Evolutionary conservation across 176 grass and related monocot species (phyloP), one percentile per base, ranked within the genome.

Genomic region (Oropetium thomaeum): DNA sequence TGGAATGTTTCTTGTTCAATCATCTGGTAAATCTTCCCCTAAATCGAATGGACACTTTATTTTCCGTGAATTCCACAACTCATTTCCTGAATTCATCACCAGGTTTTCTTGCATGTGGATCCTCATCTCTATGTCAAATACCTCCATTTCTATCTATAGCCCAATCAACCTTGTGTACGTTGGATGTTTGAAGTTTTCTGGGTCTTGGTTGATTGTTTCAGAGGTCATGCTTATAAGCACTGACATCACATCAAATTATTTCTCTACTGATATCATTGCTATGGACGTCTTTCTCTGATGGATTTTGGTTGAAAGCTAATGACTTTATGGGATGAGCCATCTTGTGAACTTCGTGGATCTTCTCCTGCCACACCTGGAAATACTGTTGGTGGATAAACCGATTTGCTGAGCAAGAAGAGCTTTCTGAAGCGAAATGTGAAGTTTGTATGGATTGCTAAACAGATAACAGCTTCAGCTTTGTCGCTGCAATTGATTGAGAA

Each of bases 1-100:
- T 70, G 79, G 35, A 82, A 91, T 74, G 70, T 81, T 89, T 57
- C 78, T 59, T 73, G 83, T 82, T 84, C 83, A 91, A 77, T 93
- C 81, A 79, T 93, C 88, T 75, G 81, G 79, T 60, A 85, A 61
- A 83, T 73, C 83, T 28, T 66, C 16, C 52, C 67, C 45, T 58
- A 85, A 66, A 76, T 85, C 81, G 81, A 93, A 85, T 51, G 84
- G 86, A 43, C 89, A 89, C 38, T 66, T 84, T 61, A 89, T 39
- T 82, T 78, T 73, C 39, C 9, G 23, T 54, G 15, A 60, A 70
- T 60, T 77, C 61, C 83, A 58, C 35, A 84, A 84, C 45, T 58
- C 39, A 35, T 62, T 75, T 57, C 59, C 54, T 6, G 42, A 38
- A 75, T 69, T 26, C 65, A 38, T 64, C 64, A 69, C 19, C 58